These are phyloP conservation scores for Termitomyces sp. DNA, from an alignment of 768 basidiomycete genomes.

Conservation along the genomic window DNA sequence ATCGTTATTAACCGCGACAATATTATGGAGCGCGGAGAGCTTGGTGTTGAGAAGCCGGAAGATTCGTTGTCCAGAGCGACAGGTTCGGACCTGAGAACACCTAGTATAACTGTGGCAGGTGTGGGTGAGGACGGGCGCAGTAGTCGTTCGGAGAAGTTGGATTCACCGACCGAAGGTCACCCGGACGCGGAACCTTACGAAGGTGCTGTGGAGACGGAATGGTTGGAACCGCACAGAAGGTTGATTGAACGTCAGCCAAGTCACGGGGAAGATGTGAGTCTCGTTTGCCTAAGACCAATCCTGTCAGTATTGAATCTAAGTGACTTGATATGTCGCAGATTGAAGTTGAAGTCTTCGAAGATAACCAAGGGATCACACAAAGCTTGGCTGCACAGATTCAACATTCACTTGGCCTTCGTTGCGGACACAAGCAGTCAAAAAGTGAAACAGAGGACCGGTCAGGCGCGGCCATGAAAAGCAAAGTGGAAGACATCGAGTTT, in stretches of 20 bases:
- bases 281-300: not conserved
- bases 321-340: conserved; percentile 34
- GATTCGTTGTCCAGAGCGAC: conserved; percentile 5
- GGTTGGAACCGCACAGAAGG: conserved; percentile 65
- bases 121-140: conserved; percentile 12
- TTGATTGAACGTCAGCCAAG: conserved; percentile 57
- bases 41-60: conserved; percentile 3
- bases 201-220: conserved; percentile 41
- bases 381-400: conserved; percentile 7
- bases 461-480: not conserved
- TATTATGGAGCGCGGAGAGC: conserved; percentile 37
- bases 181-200: conserved; percentile 42
- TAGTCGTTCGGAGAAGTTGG: not conserved
- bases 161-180: conserved; percentile 9
- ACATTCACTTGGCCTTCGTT: conserved; percentile 7
- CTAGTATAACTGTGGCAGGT: conserved; percentile 10
- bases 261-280: conserved; percentile 63
- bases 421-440: conserved; percentile 6
- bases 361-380: conserved; percentile 16
- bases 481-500: conserved; percentile 9
- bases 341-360: conserved; percentile 57
- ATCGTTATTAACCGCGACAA: conserved; percentile 84
- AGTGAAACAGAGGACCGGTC: conserved; percentile 5
- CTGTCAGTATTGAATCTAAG: not conserved
- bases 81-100: conserved; percentile 8